Evolutionary conservation across 345 rosid genomes (phyloP), one percentile per base, ranked within the genome.

Genomic region (Erodium maritimum): DNA sequence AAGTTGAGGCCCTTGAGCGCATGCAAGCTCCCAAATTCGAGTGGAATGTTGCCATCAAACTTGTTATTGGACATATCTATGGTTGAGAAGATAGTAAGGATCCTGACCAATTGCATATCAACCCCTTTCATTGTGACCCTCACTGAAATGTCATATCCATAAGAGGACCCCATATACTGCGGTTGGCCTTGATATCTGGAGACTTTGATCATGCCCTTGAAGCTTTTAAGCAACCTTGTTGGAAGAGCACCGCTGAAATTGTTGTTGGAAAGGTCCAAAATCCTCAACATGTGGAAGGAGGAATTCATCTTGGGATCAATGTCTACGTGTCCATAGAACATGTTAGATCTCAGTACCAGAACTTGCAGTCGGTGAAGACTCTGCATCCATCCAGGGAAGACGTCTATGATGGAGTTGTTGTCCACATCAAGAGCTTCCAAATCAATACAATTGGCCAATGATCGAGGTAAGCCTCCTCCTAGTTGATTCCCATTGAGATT

Each of bases 391-490:
- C n/a, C n/a, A 0, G 73, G 80, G 19, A 80, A 72, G 5, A 23
- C 53, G 45, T 55, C 76, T 3, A 61, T 29, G 3, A 77, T 53
- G n/a, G 23, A 33, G 17, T 75, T 80, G 60, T 69, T 66, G 1
- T 66, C 64, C 5, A 81, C 34, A 34, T 78, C 69, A 0, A 78
- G 8, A 23, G 76, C 54, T 55, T 71, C 59, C 16, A 81, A 17
- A 6, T 6, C 0, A 23, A 8, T 33, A 20, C 79, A 71, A 4
- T 65, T 58, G 4, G 10, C 12, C 22, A 80, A n/a, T 11, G 71
- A 60, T 14, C 1, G 34, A 2, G 80, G 68, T 2, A 73, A 6
- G 0, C n/a, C 19, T 4, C 75, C 82, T 14, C 52, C 52, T 0
- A 77, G 13, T 4, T 10, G 24, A 5, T 80, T 80, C 2, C 23